phyloP scores from a whole-genome alignment of 2,329 filamentous ascomycete genomes.

The Xylariaceae sp. region DNA sequence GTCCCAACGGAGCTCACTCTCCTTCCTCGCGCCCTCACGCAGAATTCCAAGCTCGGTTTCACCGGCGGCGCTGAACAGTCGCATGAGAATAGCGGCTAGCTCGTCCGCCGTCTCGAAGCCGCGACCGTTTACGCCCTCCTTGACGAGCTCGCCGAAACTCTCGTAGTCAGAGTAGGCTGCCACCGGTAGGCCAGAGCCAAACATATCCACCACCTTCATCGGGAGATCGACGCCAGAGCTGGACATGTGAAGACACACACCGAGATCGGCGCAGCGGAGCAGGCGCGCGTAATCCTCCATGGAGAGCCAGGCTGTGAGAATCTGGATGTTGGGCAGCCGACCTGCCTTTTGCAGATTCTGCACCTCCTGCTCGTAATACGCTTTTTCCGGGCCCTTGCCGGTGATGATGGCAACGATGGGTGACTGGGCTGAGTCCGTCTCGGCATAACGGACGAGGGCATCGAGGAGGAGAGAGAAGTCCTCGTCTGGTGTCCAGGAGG shows the following conservation, averaged over 20 bases:
- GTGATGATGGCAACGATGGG: constrained; percentile 90
- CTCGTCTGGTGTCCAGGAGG: constrained; percentile 95
- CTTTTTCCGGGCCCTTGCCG: constrained; percentile 82
- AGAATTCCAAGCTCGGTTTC: constrained; percentile 53
- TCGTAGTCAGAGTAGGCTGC: constrained; percentile 80
- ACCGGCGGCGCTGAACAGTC: constrained; percentile 55
- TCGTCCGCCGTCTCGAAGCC: constrained; percentile 72
- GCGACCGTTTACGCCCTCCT: constrained; percentile 76
- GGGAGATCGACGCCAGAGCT: constrained; percentile 92
- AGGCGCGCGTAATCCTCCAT: constrained; percentile 79
- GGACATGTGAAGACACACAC: constrained; percentile 86
- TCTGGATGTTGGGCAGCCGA: constrained; percentile 62
- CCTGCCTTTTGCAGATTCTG: constrained; percentile 53
- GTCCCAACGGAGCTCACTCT: constrained; percentile 78
- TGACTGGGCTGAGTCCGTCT: constrained; percentile 33
- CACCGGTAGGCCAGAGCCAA: constrained; percentile 87
- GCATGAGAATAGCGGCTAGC: constrained; percentile 56
- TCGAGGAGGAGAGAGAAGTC: constrained; percentile 86
- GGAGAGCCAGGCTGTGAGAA: constrained; percentile 80
- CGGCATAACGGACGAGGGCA: constrained; percentile 71
- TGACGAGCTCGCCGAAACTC: constrained; percentile 86
- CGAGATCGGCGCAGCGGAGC: constrained; percentile 79
- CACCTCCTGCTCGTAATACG: constrained; percentile 66
- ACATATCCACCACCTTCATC: constrained; percentile 99
- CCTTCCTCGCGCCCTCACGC: constrained; percentile 64